phyloP scores from a whole-genome alignment of 1,284 basidiomycete species.

The Vanrija sp. region DNA sequence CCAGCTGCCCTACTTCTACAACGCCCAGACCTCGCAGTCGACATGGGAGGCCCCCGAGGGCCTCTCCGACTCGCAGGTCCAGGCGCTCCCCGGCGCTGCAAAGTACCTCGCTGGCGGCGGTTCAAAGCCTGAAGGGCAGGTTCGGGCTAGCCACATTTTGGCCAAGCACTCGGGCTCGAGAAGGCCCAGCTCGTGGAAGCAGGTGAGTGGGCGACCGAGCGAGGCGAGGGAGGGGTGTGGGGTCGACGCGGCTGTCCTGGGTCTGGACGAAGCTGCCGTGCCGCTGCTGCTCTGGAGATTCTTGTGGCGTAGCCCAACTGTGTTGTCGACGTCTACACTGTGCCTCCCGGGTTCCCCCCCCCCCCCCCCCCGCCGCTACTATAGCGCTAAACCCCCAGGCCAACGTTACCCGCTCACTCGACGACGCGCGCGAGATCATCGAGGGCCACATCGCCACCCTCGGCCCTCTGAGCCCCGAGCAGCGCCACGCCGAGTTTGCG shows the following conservation, averaged over 20 bases:
- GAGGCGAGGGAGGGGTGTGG: too few relatives aligned
- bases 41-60: slow-evolving; percentile 75
- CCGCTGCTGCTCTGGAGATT: too few relatives aligned
- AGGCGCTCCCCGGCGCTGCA: slow-evolving; percentile 65
- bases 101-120: slow-evolving; percentile 48
- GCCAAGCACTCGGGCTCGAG: slow-evolving; percentile 88
- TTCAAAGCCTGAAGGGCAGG: slow-evolving; percentile 50
- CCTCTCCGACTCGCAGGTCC: slow-evolving; percentile 62
- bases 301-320: too few relatives aligned
- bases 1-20: slow-evolving; percentile 84
- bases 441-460: slow-evolving; percentile 53
- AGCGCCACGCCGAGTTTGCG: slow-evolving; percentile 62
- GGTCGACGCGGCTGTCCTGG: not conserved
- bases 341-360: too few relatives aligned
- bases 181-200: slow-evolving; percentile 85
- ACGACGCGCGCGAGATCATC: slow-evolving; percentile 79
- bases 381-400: slow-evolving; percentile 51
- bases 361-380: not conserved
- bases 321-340: too few relatives aligned
- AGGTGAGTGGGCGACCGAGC: slow-evolving; percentile 57
- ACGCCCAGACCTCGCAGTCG: slow-evolving; percentile 65
- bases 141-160: slow-evolving; percentile 89
- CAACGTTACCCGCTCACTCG: slow-evolving; percentile 82
- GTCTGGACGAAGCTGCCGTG: too few relatives aligned
- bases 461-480: slow-evolving; percentile 43